Base-by-base conservation (phyloP, 2,329 filamentous ascomycete genomes). In the Pyrenochaeta sp. region DNA sequence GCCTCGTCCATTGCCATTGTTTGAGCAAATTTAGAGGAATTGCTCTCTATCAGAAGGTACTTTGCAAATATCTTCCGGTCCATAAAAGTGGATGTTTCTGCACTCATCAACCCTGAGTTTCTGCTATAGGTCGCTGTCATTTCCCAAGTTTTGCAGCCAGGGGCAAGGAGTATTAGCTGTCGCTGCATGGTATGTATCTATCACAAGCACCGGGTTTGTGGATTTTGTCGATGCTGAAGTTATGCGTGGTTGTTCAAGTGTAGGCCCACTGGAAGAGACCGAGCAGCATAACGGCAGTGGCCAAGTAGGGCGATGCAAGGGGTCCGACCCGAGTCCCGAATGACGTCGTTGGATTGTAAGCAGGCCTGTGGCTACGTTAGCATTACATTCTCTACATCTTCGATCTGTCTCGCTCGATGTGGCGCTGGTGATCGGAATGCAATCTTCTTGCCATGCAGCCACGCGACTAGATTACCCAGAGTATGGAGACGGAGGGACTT, bases 211-310 rank as follows among this genome's bases (percentile, higher is more conserved):
- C 18, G 36, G 12, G n/a, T 18, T 14, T 21, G 7, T 23, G 36
- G 36, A n/a, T 17, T 2, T 18, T 11, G 10, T 11, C 4, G 4
- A 12, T 39, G 21, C 11, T 11, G 20, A 39, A 7, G 36, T 21
- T 21, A n/a, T 2, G 36, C 20, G 7, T 39, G 6, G 18, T 20
- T 18, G 9, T 42, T 64, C 61, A 64, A 27, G 54, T 48, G 18
- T 41, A 45, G 2, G 56, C 23, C 61, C 56, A 61, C 39, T 64
- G 60, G 4, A 61, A 29, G 12, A 61, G 3, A 15, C 47, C 48
- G 11, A 67, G 11, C 2, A 48, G 12, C 3, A 57, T 31, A 1
- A 45, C 49, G 18, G 36, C 29, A 37, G 48, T 42, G 14, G 51
- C 33, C 14, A 63, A n/a, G 31, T 44, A 51, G 5, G 40, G 9